These are phyloP conservation scores for Cladosporium phlei DNA, from an alignment of 2,329 filamentous ascomycete species.

Conservation along the genomic window DNA sequence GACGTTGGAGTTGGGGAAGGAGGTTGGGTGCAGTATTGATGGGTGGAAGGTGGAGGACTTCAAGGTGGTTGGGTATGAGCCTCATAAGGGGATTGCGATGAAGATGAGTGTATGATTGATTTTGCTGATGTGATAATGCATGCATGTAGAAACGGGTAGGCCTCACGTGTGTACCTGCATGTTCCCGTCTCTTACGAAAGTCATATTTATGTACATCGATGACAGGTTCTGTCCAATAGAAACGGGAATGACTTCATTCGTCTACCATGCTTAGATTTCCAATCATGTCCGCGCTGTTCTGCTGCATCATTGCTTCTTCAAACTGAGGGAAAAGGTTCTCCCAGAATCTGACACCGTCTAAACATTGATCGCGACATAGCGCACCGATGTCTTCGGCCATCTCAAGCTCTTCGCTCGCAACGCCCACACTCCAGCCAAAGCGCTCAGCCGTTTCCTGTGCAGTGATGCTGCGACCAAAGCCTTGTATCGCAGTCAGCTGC, in stretches of 20 bases:
- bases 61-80: slow-evolving; percentile 79
- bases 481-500: slow-evolving; percentile 57
- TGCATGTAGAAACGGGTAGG: neutral
- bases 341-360: slow-evolving; percentile 92
- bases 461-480: slow-evolving; percentile 78
- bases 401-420: slow-evolving; percentile 89
- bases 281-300: neutral
- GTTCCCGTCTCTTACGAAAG: neutral
- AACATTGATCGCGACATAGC: slow-evolving; percentile 83
- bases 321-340: slow-evolving; percentile 54
- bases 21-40: slow-evolving; percentile 71
- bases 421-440: slow-evolving; percentile 96
- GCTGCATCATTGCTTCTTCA: neutral
- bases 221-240: no score
- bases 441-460: slow-evolving; percentile 82
- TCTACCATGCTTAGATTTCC: neutral
- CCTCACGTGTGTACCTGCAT: neutral
- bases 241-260: neutral
- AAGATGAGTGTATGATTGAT: slow-evolving; percentile 77
- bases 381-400: slow-evolving; percentile 92
- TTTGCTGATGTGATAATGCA: neutral
- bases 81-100: slow-evolving; percentile 90
- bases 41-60: slow-evolving; percentile 89
- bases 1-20: slow-evolving; percentile 64
- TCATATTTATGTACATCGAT: neutral